Conservation (phyloP, 495 filamentous ascomycete species). For the Immersiella caudata region DNA sequence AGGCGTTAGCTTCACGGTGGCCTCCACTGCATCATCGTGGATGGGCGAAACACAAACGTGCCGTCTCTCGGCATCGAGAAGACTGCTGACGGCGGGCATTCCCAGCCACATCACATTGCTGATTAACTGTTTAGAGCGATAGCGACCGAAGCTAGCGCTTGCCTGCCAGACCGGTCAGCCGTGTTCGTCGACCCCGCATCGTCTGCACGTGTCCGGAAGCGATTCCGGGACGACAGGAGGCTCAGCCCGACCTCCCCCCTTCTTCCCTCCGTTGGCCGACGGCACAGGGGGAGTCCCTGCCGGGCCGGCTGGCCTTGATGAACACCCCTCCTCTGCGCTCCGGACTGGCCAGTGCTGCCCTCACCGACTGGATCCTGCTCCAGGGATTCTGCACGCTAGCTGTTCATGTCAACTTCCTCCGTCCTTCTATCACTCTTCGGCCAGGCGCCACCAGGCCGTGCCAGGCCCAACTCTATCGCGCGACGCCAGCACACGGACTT, state of each 20-base stretch:
- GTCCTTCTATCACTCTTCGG: neutral
- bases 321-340: neutral
- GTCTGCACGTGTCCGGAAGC: conserved; percentile 30
- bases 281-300: conserved; percentile 5
- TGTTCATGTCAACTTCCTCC: neutral
- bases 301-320: neutral
- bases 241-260: conserved; percentile 11
- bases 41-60: neutral
- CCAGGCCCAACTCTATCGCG: neutral
- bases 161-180: conserved; percentile 16
- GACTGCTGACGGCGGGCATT: neutral
- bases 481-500: neutral
- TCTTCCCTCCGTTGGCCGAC: neutral
- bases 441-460: neutral
- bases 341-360: conserved; percentile 10
- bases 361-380: conserved; percentile 6
- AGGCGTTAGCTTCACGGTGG: neutral
- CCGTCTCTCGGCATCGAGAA: neutral
- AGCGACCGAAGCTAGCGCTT: conserved; percentile 14
- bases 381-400: neutral
- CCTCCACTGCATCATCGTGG: neutral
- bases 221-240: conserved; percentile 24
- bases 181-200: conserved; percentile 27
- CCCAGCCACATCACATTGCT: conserved; percentile 4
- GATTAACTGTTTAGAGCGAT: conserved; percentile 4